Evolutionary conservation across 345 rosid genomes (phyloP).

Genomic region (Rhodamnia argentea): DNA sequence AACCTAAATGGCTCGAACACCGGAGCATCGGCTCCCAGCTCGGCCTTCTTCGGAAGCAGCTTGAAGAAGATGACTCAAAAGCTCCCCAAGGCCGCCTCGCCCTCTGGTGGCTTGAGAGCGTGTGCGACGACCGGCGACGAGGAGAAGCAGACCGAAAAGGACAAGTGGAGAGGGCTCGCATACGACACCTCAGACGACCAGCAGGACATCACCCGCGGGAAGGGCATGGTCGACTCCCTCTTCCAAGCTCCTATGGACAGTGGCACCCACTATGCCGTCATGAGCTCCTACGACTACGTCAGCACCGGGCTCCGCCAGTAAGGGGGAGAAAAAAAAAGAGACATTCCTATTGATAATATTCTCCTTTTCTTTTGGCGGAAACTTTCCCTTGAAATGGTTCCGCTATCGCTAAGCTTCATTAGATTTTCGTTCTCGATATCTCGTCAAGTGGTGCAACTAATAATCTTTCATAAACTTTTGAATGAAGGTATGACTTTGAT

Average conservation of each 20-base stretch:
- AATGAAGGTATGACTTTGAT: conserved; percentile 52
- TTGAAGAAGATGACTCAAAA: conserved; percentile 60
- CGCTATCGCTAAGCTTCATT: background rate
- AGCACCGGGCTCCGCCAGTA: conserved; percentile 72
- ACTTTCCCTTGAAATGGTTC: background rate
- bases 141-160: conserved; percentile 48
- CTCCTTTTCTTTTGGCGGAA: background rate
- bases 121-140: conserved; percentile 43
- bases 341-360: background rate
- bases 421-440: background rate
- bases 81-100: conserved; percentile 14
- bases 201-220: conserved; percentile 91
- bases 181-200: conserved; percentile 78
- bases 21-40: conserved; percentile 44
- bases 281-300: conserved; percentile 79
- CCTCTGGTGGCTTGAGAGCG: conserved; percentile 44
- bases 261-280: conserved; percentile 79
- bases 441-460: background rate
- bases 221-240: conserved; percentile 83
- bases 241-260: conserved; percentile 77
- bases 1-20: conserved; percentile 65
- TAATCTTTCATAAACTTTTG: background rate
- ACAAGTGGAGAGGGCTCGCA: conserved; percentile 73
- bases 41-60: conserved; percentile 62
- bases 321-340: background rate